These are phyloP conservation scores for Tetrapyrgos nigripes DNA, from an alignment of 1,284 basidiomycete species.

Conservation along the genomic window DNA sequence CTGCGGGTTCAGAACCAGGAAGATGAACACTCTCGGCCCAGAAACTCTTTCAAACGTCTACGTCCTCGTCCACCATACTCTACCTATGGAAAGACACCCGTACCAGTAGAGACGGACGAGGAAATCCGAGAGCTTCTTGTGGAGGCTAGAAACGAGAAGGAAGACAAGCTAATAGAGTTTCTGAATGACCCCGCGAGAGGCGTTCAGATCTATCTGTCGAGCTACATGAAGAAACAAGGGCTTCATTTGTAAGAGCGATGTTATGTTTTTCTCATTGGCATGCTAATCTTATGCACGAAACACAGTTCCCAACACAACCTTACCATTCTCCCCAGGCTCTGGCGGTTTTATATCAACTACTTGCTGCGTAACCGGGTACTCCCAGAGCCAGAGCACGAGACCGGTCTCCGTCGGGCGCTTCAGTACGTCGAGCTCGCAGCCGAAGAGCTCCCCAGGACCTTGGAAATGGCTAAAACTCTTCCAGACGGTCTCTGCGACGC, in stretches of 20 bases:
- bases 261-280: neutral
- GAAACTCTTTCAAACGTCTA: slow-evolving; percentile 6
- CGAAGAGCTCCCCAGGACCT: slow-evolving; percentile 63
- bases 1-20: neutral
- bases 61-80: slow-evolving; percentile 19
- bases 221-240: slow-evolving; percentile 17
- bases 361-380: slow-evolving; percentile 16
- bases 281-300: neutral
- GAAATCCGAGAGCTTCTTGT: slow-evolving; percentile 17
- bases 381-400: slow-evolving; percentile 37
- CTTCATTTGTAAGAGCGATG: slow-evolving; percentile 11
- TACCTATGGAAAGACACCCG: slow-evolving; percentile 10
- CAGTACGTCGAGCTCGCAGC: slow-evolving; percentile 53
- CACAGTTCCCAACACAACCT: slow-evolving; percentile 18
- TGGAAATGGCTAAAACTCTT: slow-evolving; percentile 55
- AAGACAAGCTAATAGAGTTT: slow-evolving; percentile 14
- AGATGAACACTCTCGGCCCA: neutral
- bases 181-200: slow-evolving; percentile 11
- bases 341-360: slow-evolving; percentile 22
- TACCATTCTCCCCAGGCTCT: slow-evolving; percentile 15
- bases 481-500: slow-evolving; percentile 62
- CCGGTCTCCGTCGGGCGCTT: slow-evolving; percentile 54
- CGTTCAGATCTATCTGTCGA: slow-evolving; percentile 15
- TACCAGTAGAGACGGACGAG: slow-evolving; percentile 12
- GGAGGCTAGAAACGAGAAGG: slow-evolving; percentile 4